These are phyloP conservation scores for Dactylellina haptotyla DNA, from an alignment of 2,329 filamentous ascomycete species.

Conservation along the genomic window DNA sequence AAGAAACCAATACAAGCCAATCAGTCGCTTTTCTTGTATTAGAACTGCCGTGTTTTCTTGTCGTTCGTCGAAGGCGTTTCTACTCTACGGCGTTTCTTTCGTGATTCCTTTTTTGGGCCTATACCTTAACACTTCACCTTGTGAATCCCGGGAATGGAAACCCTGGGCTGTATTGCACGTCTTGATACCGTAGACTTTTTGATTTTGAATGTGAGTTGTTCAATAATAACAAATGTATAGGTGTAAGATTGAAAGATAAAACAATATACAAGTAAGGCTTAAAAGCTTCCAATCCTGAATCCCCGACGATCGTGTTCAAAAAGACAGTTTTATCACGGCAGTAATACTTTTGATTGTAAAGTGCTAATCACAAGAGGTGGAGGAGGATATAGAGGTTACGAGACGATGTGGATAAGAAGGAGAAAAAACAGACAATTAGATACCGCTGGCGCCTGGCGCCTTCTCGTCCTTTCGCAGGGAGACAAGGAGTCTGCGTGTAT, in stretches of 20 bases:
- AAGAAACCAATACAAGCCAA: slow-evolving; percentile 16
- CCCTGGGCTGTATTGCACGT: too few species aligned
- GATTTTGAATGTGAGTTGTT: too few species aligned
- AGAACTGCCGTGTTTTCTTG: background rate
- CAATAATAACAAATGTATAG: too few species aligned
- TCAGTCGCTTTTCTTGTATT: slow-evolving; percentile 17
- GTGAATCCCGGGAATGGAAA: too few species aligned
- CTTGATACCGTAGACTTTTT: too few species aligned
- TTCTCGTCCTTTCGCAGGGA: slow-evolving; percentile 94
- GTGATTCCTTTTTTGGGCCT: background rate
- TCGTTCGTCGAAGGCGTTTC: background rate
- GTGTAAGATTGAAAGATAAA: too few species aligned
- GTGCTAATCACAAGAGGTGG: background rate
- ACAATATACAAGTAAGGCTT: background rate
- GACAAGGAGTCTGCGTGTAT: slow-evolving; percentile 68
- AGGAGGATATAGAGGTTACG: background rate
- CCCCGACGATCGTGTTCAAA: too few species aligned
- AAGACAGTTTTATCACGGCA: background rate
- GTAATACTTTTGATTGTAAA: slow-evolving; percentile 11
- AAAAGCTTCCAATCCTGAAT: too few species aligned
- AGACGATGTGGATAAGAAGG: background rate
- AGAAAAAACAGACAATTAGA: slow-evolving; percentile 61
- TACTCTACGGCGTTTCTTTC: background rate
- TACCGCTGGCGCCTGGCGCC: slow-evolving; percentile 73
- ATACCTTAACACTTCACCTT: too few species aligned